A percentile compares a stretch with the other conserved stretches of the same genome.
phyloP scores from a whole-genome alignment of 257 asterid species.

The Sherardia arvensis region DNA sequence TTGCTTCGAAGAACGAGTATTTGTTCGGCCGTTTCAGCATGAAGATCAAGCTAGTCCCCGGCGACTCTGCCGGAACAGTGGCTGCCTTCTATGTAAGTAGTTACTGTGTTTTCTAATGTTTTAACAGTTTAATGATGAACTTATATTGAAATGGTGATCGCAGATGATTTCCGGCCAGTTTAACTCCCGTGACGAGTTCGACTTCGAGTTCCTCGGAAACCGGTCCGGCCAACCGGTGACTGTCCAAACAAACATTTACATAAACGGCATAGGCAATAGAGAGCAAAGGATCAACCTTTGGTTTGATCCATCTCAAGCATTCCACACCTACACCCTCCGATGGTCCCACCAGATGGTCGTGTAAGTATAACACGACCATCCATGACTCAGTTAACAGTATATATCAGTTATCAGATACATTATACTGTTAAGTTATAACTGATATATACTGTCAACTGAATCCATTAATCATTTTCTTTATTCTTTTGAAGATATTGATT shows the following conservation, averaged over 20 bases:
- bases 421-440: too few relatives aligned
- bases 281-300: conserved; percentile 85
- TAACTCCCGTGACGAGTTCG: conserved; percentile 59
- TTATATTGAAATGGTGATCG: too few relatives aligned
- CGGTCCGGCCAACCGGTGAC: conserved; percentile 85
- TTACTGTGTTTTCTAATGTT: too few relatives aligned
- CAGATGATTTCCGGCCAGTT: conserved; percentile 81
- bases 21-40: conserved; percentile 30
- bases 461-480: too few relatives aligned
- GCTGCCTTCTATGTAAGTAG: conserved; percentile 33
- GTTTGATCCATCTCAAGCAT: conserved; percentile 73
- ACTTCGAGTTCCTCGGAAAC: conserved; percentile 89
- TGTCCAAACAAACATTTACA: conserved; percentile 79
- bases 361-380: conserved; percentile 32
- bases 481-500: too few relatives aligned
- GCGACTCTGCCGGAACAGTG: conserved; percentile 46
- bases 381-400: too few relatives aligned
- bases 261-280: conserved; percentile 69
- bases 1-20: conserved; percentile 26
- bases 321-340: conserved; percentile 49
- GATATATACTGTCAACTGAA: too few relatives aligned
- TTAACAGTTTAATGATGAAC: neutral
- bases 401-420: too few relatives aligned
- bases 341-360: conserved; percentile 53
- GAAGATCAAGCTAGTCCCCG: conserved; percentile 44